Evolutionary conservation across 2,329 filamentous ascomycete genomes (phyloP).

Genomic region (Aspergillus pseudonomiae): DNA sequence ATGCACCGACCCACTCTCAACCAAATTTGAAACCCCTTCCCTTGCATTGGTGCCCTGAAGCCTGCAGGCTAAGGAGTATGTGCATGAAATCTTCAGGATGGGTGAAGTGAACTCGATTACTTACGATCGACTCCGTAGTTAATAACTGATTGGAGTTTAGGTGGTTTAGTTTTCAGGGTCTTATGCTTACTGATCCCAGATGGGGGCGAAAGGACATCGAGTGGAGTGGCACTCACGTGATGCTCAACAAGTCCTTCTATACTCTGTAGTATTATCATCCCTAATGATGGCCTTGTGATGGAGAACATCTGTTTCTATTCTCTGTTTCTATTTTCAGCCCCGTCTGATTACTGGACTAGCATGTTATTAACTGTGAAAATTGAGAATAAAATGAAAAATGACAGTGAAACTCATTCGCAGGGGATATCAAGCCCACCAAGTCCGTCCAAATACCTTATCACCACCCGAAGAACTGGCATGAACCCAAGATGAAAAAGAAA

Average conservation of each 20-base stretch:
- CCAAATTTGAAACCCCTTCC: background rate
- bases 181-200: background rate
- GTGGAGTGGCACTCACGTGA: background rate
- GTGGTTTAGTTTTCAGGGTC: background rate
- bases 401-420: conserved; percentile 12
- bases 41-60: background rate
- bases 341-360: background rate
- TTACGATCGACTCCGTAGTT: background rate
- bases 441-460: background rate
- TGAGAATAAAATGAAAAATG: conserved; percentile 11
- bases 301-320: background rate
- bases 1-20: background rate
- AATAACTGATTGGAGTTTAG: background rate
- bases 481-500: background rate
- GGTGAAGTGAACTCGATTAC: too few relatives aligned
- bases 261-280: too few relatives aligned
- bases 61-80: background rate
- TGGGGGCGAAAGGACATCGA: background rate
- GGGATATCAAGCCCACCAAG: conserved; percentile 2
- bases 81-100: background rate
- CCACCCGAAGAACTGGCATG: background rate
- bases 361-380: background rate
- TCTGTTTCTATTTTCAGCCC: background rate
- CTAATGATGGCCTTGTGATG: background rate
- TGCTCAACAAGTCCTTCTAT: too few relatives aligned